Evolutionary conservation across 768 basidiomycete species (phyloP), one percentile per base, ranked within the genome.

Genomic region (Leucosporidium yakuticum): DNA sequence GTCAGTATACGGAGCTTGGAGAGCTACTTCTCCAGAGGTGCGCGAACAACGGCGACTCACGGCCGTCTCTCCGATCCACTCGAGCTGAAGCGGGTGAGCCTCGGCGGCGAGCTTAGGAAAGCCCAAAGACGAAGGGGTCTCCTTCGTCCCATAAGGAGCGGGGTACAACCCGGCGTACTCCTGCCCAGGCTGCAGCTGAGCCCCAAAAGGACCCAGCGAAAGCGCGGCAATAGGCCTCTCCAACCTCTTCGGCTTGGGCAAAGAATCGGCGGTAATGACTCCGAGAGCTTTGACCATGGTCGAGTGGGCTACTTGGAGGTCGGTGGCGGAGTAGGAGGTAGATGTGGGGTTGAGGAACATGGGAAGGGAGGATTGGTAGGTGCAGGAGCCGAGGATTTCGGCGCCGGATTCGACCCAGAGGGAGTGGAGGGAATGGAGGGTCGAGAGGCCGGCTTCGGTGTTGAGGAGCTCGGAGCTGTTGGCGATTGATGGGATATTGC

Each of bases 91-190:
- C 9, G 67, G 70, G 4, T 56, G 32, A 14, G 76, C 69, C 9
- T 68, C 62, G 57, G 62, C 53, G 6, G 75, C 71, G 21, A 1
- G 11, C 27, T 31, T 12, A 4, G 61, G 15, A 19, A 55, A 60
- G 2, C 61, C 34, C 25, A 62, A 34, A 0, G 4, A 20, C 5
- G 63, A 62, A 4, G 61, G 61, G 3, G 51, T 29, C 34, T 31
- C 29, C 48, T 27, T 29, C 21, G 77, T 74, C 3, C 76, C 76
- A 65, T 71, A 79, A 0, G 79, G 77, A 0, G 76, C 65, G 9
- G 79, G 79, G 67, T 79, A 79, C 19, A 76, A 55, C 1, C 79
- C 79, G 15, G 67, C 70, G 69, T 79, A 79, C 62, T 79, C 79
- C 62, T 78, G 77, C 7, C 78, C 79, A 0, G 78, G 78, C 31